Conservation (phyloP, 768 basidiomycete species). For the Lentinula sp. region DNA sequence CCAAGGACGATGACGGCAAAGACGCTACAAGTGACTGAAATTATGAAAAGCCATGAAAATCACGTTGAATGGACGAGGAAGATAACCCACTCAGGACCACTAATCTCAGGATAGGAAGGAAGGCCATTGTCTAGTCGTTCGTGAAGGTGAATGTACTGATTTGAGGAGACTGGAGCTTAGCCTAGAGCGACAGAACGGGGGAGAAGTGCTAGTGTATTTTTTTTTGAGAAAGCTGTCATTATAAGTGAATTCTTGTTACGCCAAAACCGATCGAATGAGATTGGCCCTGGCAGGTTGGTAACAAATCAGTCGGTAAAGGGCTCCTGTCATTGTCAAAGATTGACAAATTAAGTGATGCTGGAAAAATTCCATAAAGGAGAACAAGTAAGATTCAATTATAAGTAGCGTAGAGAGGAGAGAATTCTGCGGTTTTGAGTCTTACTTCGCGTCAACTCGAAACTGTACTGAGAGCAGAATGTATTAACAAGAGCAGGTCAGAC, state of each 20-base stretch:
- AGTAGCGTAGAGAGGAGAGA: too few relatives aligned
- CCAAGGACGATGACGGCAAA: slow-evolving; percentile 23
- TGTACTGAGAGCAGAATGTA: too few relatives aligned
- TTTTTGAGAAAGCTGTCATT: neutral
- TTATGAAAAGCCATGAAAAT: neutral
- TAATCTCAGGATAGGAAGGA: slow-evolving; percentile 12
- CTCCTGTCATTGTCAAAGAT: neutral
- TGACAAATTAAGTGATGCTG: neutral
- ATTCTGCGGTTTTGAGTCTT: too few relatives aligned
- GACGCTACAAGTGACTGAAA: slow-evolving; percentile 4
- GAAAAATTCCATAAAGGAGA: neutral
- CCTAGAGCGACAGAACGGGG: neutral
- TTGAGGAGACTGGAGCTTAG: neutral
- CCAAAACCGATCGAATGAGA: neutral
- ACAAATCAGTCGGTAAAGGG: neutral
- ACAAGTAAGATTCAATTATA: too few relatives aligned
- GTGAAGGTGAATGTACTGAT: neutral
- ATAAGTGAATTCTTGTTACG: neutral
- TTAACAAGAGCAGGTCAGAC: too few relatives aligned
- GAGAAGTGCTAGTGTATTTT: neutral
- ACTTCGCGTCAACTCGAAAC: too few relatives aligned
- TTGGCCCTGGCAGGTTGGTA: neutral
- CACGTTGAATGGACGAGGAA: neutral
- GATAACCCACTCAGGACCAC: slow-evolving; percentile 9
- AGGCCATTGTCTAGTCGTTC: slow-evolving; percentile 8